Evolutionary conservation across 192 early-diverging fungal species (phyloP), one percentile per base, ranked within the genome.

Genomic region (Podochytrium sp.): DNA sequence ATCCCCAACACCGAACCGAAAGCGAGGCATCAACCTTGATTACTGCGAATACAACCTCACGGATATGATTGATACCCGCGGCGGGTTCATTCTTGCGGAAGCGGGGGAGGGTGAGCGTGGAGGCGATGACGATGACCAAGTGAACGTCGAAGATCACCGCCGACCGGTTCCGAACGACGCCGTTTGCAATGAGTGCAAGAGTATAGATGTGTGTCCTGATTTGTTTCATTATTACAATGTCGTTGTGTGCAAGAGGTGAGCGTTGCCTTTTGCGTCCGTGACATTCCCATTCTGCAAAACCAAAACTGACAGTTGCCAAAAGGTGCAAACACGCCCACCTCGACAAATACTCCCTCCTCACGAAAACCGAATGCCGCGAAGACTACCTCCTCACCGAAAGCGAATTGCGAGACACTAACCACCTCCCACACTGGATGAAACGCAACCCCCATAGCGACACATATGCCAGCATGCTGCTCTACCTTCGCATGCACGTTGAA

Each of bases 401-500:
- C 85, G 96, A 98, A 82, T 81, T 98, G n/a, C 82, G 89, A 5
- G 96, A 97, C 77, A 75, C 77, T 3, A 86, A 89, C 20, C 73
- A 89, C 42, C 85, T 99, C 30, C 93, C 94, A 0, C 83, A 85
- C 49, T 96, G 94, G 92, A 87, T 91, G 38, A 91, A 92, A 70
- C 91, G 95, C 33, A 99, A 99, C 74, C 97, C 97, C 32, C 93
- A 92, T 72, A 98, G 97, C 71, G 87, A 92, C 0, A 96, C 94
- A 1, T 99, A 95, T 90, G 94, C 94, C 82, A 95, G 95, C 80
- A 99, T 99, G 97, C 88, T 95, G 77, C 81, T 99, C 23, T 99
- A 94, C 66, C 82, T 97, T 23, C 85, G 96, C 18, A 81, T 83
- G 65, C 91, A 94, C 76, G 89, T 98, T 2, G 98, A 99, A 78